phyloP scores from a whole-genome alignment of 371 early-diverging fungal species.

The Lichtheimia hyalospora region DNA sequence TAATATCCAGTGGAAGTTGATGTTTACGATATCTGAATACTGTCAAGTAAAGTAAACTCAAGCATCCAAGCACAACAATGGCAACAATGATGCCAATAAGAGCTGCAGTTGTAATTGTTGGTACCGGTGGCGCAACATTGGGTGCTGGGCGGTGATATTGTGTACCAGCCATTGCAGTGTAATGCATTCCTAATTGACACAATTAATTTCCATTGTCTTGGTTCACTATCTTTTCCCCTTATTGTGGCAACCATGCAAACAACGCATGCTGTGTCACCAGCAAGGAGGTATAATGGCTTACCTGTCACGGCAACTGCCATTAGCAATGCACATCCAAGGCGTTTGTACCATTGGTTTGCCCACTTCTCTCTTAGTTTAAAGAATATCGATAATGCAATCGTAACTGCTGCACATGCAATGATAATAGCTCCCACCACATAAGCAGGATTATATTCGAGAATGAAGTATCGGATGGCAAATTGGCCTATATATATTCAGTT shows the following conservation, averaged over 20 bases:
- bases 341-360: constrained; percentile 49
- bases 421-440: constrained; percentile 33
- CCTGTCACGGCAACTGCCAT: constrained; percentile 48
- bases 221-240: too few species aligned
- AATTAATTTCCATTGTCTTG: too few species aligned
- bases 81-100: constrained; percentile 38
- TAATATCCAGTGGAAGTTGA: not conserved
- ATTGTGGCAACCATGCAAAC: not conserved
- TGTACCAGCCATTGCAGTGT: constrained; percentile 43
- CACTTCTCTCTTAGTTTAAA: constrained; percentile 48
- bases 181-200: constrained; percentile 38
- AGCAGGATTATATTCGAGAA: constrained; percentile 15
- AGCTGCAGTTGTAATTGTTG: constrained; percentile 21
- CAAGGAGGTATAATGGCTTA: constrained; percentile 10
- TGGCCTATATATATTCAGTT: constrained; percentile 26
- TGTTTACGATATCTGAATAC: constrained; percentile 8
- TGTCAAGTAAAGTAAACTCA: constrained; percentile 23
- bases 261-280: not conserved
- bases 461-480: constrained; percentile 40
- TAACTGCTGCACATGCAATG: constrained; percentile 36
- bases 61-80: constrained; percentile 35
- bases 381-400: constrained; percentile 38
- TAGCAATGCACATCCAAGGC: constrained; percentile 38
- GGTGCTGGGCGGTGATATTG: constrained; percentile 24
- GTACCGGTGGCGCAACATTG: constrained; percentile 13